Evolutionary conservation across 2,329 filamentous ascomycete genomes (phyloP).

Genomic region (Diaporthe sp.): DNA sequence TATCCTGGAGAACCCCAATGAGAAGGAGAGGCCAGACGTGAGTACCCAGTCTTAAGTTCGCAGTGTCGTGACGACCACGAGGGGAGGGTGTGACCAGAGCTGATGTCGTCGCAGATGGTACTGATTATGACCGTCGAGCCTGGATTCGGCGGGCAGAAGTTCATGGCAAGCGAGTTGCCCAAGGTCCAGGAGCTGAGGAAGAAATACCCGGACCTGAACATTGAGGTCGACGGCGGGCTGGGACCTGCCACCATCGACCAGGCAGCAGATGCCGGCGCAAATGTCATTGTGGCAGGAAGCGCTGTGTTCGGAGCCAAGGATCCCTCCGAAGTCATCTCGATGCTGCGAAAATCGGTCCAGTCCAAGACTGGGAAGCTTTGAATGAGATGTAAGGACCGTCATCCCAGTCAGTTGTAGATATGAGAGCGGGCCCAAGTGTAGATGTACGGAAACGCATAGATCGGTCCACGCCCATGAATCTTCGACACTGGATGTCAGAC

Average conservation of each 20-base stretch:
- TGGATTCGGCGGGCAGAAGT: constrained; percentile 97
- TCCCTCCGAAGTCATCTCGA: constrained; percentile 86
- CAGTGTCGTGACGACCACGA: background rate
- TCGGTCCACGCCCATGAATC: background rate
- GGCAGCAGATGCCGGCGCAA: constrained; percentile 94
- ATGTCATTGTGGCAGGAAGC: constrained; percentile 97
- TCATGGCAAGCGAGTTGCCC: constrained; percentile 95
- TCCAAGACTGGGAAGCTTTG: constrained; percentile 60
- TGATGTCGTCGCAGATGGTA: constrained; percentile 79
- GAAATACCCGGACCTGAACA: constrained; percentile 92
- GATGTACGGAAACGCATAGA: background rate
- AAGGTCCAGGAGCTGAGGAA: constrained; percentile 89
- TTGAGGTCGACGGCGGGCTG: constrained; percentile 93
- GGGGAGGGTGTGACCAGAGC: background rate
- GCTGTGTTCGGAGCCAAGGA: constrained; percentile 95
- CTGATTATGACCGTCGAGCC: constrained; percentile 98
- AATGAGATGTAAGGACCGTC: background rate
- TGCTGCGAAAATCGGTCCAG: constrained; percentile 84
- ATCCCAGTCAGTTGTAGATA: background rate
- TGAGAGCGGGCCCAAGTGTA: background rate
- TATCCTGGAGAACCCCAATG: constrained; percentile 79
- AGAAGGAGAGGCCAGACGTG: constrained; percentile 89
- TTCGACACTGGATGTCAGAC: background rate
- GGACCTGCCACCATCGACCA: constrained; percentile 91
- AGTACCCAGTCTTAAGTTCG: constrained; percentile 52